Conservation (phyloP, 257 asterid species). For the Penstemon davidsonii region DNA sequence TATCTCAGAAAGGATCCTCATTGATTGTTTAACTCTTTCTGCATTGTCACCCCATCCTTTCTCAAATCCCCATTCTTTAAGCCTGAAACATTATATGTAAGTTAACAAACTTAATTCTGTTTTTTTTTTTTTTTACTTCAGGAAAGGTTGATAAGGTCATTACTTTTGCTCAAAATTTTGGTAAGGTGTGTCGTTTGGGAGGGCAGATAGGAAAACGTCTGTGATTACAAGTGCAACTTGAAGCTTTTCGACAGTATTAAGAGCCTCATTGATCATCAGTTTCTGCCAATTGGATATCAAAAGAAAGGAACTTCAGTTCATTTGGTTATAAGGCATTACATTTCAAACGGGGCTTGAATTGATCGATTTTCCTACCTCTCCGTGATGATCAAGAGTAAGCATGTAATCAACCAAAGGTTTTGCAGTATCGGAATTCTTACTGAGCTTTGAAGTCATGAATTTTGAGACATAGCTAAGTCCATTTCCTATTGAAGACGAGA, state of each 20-base stretch:
- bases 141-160: constrained; percentile 4
- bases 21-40: constrained; percentile 60
- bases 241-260: constrained; percentile 56
- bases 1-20: constrained; percentile 67
- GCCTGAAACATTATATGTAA: constrained; percentile 38
- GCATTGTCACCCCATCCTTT: constrained; percentile 83
- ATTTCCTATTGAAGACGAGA: constrained; percentile 63
- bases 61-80: constrained; percentile 74
- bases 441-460: constrained; percentile 60
- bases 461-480: constrained; percentile 59
- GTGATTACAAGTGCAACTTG: constrained; percentile 56
- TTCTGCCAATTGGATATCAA: constrained; percentile 44
- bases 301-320: background rate
- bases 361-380: constrained; percentile 51
- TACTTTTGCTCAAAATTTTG: constrained; percentile 63
- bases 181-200: constrained; percentile 58
- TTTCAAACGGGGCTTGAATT: background rate
- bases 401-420: constrained; percentile 60
- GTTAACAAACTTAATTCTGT: background rate
- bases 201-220: constrained; percentile 52
- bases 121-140: background rate
- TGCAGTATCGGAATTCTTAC: constrained; percentile 51
- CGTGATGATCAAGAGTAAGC: constrained; percentile 59
- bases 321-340: background rate
- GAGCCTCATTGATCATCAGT: constrained; percentile 68